A percentile compares a stretch with the other conserved stretches of the same genome.
These are phyloP conservation scores for Dendrobium nobile DNA, from an alignment of 106 monocot species.

Conservation along the genomic window DNA sequence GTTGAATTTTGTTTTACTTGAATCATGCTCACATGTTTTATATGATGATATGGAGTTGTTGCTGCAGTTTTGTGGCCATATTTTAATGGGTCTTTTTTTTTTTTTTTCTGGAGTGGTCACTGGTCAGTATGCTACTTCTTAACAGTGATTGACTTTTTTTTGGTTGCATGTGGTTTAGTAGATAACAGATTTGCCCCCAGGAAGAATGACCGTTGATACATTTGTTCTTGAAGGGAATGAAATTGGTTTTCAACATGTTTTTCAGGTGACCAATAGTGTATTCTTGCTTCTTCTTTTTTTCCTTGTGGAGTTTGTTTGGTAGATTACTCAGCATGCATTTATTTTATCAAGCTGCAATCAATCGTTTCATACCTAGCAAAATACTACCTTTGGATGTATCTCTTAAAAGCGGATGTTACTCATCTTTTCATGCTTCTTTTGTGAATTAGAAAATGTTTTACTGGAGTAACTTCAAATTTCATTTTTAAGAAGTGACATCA, in stretches of 20 bases:
- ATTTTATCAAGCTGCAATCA: background rate
- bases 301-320: background rate
- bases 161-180: constrained; percentile 12
- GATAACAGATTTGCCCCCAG: constrained; percentile 92
- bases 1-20: background rate
- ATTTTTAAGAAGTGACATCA: background rate
- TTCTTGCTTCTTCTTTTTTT: background rate
- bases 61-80: background rate
- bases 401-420: background rate
- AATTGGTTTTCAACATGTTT: constrained; percentile 67
- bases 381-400: background rate
- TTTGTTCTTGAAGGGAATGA: constrained; percentile 78
- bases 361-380: background rate
- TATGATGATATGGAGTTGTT: background rate
- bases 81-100: background rate
- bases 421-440: background rate
- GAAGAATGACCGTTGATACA: constrained; percentile 68
- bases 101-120: background rate
- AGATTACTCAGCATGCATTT: background rate
- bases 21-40: background rate
- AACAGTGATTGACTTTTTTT: background rate
- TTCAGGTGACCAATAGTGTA: constrained; percentile 33
- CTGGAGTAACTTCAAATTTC: background rate
- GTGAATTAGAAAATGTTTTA: constrained; percentile 1
- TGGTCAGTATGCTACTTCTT: background rate